Evolutionary conservation across 164 flowering plant species (phyloP).

Genomic region (Macadamia integrifolia): DNA sequence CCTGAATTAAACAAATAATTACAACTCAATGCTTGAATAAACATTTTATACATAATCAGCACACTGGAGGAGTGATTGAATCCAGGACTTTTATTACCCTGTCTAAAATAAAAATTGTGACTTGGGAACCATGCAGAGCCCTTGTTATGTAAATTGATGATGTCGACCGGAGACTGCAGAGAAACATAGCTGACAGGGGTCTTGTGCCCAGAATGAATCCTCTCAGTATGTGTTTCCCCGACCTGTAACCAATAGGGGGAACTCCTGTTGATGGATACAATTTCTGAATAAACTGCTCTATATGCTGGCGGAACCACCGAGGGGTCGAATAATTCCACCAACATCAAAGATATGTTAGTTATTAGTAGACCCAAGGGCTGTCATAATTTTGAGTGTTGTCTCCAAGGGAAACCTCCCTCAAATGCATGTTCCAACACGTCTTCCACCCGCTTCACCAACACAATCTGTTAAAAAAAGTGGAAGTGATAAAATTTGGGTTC

Average conservation of each 20-base stretch:
- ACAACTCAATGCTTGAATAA: neutral
- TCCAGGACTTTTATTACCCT: neutral
- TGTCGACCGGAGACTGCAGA: neutral
- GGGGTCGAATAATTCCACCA: neutral
- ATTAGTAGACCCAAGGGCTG: conserved; percentile 1
- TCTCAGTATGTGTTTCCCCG: neutral
- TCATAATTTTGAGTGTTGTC: conserved; percentile 65
- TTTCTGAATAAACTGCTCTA: neutral
- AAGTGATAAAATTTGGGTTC: no score
- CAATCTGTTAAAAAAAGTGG: conserved; percentile 42
- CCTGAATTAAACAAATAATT: neutral
- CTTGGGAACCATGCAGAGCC: neutral
- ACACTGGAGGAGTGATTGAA: neutral
- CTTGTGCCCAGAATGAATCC: conserved; percentile 1
- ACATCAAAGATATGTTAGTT: no score
- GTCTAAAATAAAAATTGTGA: neutral
- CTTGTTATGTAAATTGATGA: neutral
- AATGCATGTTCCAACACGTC: conserved; percentile 96
- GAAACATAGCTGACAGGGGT: neutral
- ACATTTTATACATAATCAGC: neutral
- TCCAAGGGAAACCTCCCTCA: conserved; percentile 95
- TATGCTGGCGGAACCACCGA: neutral
- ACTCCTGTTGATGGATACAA: no score
- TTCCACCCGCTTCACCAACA: conserved; percentile 86
- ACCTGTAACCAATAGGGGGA: neutral